These are phyloP conservation scores for Thermomucor indicae-seudaticae DNA, from an alignment of 371 early-diverging fungal species.

Conservation along the genomic window DNA sequence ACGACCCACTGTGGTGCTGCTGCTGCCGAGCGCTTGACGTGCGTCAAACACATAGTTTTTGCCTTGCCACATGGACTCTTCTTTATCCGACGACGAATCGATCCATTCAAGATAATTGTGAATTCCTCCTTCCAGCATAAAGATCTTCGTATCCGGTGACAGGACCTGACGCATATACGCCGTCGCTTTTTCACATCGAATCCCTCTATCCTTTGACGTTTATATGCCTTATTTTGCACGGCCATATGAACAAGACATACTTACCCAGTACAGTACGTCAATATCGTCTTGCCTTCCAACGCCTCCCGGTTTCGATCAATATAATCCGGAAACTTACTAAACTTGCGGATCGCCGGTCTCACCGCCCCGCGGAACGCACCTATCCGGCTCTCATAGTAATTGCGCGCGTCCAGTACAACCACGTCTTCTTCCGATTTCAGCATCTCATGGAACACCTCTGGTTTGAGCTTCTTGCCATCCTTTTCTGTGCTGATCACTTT, in stretches of 20 bases:
- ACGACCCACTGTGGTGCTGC: slow-evolving; percentile 7
- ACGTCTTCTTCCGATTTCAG: slow-evolving; percentile 25
- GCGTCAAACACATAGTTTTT: slow-evolving; percentile 77
- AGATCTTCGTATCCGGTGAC: slow-evolving; percentile 34
- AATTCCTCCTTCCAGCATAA: slow-evolving; percentile 75
- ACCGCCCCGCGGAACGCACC: slow-evolving; percentile 62
- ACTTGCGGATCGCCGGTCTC: slow-evolving; percentile 64
- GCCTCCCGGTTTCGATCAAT: slow-evolving; percentile 47
- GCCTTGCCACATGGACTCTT: slow-evolving; percentile 51
- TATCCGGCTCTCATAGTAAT: slow-evolving; percentile 67
- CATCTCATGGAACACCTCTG: slow-evolving; percentile 12
- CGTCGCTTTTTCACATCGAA: slow-evolving; percentile 64
- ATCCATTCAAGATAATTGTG: slow-evolving; percentile 74
- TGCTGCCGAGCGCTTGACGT: slow-evolving; percentile 46
- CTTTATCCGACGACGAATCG: slow-evolving; percentile 21
- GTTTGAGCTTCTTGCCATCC: slow-evolving; percentile 16
- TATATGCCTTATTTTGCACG: neutral
- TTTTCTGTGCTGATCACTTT: slow-evolving; percentile 15
- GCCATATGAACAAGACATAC: too few species aligned
- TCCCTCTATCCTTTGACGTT: slow-evolving; percentile 18
- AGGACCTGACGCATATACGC: slow-evolving; percentile 54
- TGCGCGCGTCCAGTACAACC: slow-evolving; percentile 62
- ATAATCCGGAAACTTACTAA: slow-evolving; percentile 60
- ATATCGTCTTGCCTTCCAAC: slow-evolving; percentile 49
- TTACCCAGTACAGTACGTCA: slow-evolving; percentile 74